Base-by-base conservation (phyloP, 169 alveolate genomes). In the Cryptosporidium sp. region DNA sequence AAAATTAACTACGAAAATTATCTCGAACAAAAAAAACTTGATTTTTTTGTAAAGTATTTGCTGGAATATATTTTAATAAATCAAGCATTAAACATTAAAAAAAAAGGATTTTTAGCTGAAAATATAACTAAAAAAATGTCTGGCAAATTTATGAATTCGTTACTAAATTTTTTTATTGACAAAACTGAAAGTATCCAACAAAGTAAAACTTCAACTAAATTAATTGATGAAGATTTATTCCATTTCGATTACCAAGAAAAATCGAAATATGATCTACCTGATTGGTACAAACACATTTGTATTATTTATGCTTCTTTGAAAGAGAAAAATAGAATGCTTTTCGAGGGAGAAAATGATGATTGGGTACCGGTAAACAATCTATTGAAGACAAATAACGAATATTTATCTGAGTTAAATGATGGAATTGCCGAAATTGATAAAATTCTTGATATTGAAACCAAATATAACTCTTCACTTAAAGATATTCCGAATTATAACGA, bases 281-380 rank as follows among this genome's bases (percentile, higher is more conserved):
- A 80, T 61, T 80, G 89, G 89, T 80, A 80, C 51, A 80, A 39
- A 45, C 62, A 80, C 33, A 5, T 80, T 4, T 80, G 75, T 80
- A 33, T 26, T 21, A 26, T 65, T 26, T 37, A n/a, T n/a, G 44
- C 29, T 48, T 26, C 35, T 7, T 29, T 67, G 2, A 60, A 62
- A 37, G 60, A 33, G 21, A 60, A 58, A 26, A 42, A 44, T 21
- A 62, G 65, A 80, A 61, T 45, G 2, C 62, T 61, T 33, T 14
- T 18, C 16, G 84, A 70, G 39, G 4, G 31, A 18, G 65, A 44
- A 18, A 67, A 29, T 67, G 73, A 67, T 33, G 42, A 26, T 45
- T 80, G 89, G 89, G 58, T 80, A 14, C 89, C 89, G 8, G n/a
- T 56, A 12, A 26, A 56, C 6, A 23, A 23, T 29, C 4, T 21